phyloP scores from a whole-genome alignment of 1,284 basidiomycete genomes.

The Porogramme epimiltina region DNA sequence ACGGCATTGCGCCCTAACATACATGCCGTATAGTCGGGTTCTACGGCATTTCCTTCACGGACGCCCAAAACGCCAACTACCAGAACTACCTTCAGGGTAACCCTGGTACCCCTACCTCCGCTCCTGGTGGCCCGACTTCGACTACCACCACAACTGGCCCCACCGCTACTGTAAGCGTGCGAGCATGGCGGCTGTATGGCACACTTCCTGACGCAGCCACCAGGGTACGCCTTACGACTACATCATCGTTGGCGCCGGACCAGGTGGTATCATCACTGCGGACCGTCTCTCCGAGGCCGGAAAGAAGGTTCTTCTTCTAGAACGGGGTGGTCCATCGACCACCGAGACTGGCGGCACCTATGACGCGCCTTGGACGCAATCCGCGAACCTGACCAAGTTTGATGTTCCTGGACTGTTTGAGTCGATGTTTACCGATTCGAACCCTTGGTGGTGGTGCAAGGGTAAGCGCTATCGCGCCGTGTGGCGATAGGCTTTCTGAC shows the following conservation, averaged over 20 bases:
- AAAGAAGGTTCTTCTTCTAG: constrained; percentile 62
- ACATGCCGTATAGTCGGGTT: constrained; percentile 49
- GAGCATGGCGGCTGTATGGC: background rate
- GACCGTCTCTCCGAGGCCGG: constrained; percentile 62
- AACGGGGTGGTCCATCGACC: constrained; percentile 65
- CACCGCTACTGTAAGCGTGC: constrained; percentile 36
- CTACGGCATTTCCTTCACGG: constrained; percentile 52
- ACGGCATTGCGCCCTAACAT: background rate
- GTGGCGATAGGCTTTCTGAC: background rate
- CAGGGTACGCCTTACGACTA: constrained; percentile 60
- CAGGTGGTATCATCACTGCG: constrained; percentile 50
- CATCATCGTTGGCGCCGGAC: constrained; percentile 61
- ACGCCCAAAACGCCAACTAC: constrained; percentile 52
- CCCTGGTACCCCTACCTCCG: constrained; percentile 31
- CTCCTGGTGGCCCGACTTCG: constrained; percentile 23
- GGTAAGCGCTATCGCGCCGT: constrained; percentile 29
- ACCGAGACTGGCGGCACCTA: constrained; percentile 62
- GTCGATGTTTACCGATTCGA: constrained; percentile 58
- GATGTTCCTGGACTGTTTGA: constrained; percentile 67
- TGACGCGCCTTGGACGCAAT: constrained; percentile 51
- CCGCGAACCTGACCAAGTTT: constrained; percentile 60
- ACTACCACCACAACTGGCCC: constrained; percentile 35
- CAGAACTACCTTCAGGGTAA: constrained; percentile 51
- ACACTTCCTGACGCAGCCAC: too few relatives aligned
- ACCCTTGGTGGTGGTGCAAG: constrained; percentile 67